phyloP scores from a whole-genome alignment of 495 filamentous ascomycete genomes.

The Lophium mytilinum region DNA sequence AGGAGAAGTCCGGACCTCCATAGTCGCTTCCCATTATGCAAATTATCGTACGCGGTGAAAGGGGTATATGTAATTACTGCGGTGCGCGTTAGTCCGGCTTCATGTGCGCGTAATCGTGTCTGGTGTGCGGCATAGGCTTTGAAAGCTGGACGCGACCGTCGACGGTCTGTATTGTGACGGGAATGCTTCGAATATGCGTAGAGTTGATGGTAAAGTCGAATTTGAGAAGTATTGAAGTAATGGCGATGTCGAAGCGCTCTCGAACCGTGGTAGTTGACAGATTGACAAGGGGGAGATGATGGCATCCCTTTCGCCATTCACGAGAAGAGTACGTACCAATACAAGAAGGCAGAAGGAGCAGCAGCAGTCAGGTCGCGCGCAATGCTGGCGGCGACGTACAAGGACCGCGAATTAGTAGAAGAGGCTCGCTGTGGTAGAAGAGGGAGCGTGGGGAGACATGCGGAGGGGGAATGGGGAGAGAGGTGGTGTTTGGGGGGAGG shows the following conservation, averaged over 20 bases:
- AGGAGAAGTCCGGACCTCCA: conserved; percentile 24
- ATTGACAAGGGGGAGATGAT: conserved; percentile 6
- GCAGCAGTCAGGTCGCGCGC: conserved; percentile 3
- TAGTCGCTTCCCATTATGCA: conserved; percentile 22
- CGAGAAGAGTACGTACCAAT: conserved; percentile 20
- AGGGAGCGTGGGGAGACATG: not conserved
- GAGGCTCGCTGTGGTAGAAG: not conserved
- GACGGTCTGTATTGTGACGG: no score
- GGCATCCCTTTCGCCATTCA: conserved; percentile 20
- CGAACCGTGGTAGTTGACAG: no score
- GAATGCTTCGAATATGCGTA: no score
- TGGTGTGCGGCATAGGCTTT: no score
- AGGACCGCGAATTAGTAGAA: conserved; percentile 3
- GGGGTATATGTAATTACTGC: conserved; percentile 25
- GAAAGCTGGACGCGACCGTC: no score
- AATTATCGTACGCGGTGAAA: conserved; percentile 21
- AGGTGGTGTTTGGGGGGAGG: no score
- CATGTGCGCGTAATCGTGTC: no score
- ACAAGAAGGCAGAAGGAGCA: conserved; percentile 13
- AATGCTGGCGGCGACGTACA: conserved; percentile 13
- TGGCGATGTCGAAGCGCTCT: no score
- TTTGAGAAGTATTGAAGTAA: no score
- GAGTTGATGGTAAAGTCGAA: no score
- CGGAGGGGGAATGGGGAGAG: no score
- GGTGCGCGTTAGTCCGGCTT: not conserved